These are phyloP conservation scores for Podaxis sp. DNA, from an alignment of 768 basidiomycete genomes.

Conservation along the genomic window DNA sequence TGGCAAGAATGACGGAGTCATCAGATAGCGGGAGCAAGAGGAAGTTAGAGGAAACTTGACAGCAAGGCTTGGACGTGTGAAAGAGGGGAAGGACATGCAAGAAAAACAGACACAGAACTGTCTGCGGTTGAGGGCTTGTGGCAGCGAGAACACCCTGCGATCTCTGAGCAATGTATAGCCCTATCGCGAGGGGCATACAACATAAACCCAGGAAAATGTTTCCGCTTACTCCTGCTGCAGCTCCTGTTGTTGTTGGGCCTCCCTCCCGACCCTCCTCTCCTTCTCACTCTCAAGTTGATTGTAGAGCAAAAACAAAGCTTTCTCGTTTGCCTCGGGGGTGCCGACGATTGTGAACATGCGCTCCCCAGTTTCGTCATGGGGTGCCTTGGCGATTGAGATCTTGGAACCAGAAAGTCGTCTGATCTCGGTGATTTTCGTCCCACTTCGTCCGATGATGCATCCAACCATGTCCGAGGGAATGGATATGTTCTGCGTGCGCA, in stretches of 20 bases:
- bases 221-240: constrained; percentile 38
- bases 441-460: constrained; percentile 93
- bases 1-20: constrained; percentile 8
- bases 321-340: constrained; percentile 94
- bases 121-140: not conserved
- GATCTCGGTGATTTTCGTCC: constrained; percentile 99
- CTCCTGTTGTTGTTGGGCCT: constrained; percentile 76
- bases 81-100: constrained; percentile 11
- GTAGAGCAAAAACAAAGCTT: constrained; percentile 95
- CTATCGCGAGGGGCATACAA: not conserved
- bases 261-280: constrained; percentile 85
- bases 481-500: constrained; percentile 98
- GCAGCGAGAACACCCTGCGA: not conserved
- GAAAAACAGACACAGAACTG: constrained; percentile 4
- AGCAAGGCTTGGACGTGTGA: constrained; percentile 1
- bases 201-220: not conserved
- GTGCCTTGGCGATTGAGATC: constrained; percentile 97
- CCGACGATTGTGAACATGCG: constrained; percentile 99
- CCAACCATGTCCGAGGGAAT: constrained; percentile 99
- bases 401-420: constrained; percentile 96
- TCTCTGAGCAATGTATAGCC: not conserved
- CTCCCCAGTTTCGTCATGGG: constrained; percentile 99
- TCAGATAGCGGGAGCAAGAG: not conserved
- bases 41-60: constrained; percentile 6
- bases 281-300: constrained; percentile 97